Percentiles rank a stretch among this genome's conserved stretches.
Evolutionary conservation across 108 stramenopile species (phyloP).

Genomic region (Skeletonema grethae): DNA sequence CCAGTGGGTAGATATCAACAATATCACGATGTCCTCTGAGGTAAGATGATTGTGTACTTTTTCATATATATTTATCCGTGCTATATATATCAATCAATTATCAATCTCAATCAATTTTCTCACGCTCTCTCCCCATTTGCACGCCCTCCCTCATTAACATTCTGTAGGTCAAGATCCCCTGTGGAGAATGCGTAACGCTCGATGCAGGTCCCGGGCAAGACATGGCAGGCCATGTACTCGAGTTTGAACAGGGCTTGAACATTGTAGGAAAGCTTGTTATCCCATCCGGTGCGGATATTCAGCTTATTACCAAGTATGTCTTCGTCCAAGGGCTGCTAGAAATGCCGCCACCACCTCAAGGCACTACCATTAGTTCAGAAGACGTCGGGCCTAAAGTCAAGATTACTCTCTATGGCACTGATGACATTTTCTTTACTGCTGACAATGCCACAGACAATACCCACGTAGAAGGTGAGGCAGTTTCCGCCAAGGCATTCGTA

Average conservation of each 20-base stretch:
- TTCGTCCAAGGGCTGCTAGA: constrained; percentile 12
- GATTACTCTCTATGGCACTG: constrained; percentile 10
- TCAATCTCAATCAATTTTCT: not conserved
- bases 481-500: constrained; percentile 12
- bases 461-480: not conserved
- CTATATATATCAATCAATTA: too few species aligned
- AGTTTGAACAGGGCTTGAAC: constrained; percentile 14
- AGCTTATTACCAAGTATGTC: constrained; percentile 13
- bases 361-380: not conserved
- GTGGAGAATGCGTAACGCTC: constrained; percentile 13
- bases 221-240: not conserved
- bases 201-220: constrained; percentile 6
- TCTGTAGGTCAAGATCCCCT: constrained; percentile 14
- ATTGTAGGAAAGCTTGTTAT: constrained; percentile 14
- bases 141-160: not conserved
- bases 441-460: not conserved
- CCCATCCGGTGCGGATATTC: constrained; percentile 9
- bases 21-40: constrained; percentile 1
- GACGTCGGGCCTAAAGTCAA: not conserved
- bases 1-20: constrained; percentile 2
- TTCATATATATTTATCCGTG: too few species aligned
- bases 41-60: not conserved
- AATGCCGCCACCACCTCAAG: constrained; percentile 9
- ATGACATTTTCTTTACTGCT: not conserved
- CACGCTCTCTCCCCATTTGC: not conserved